These are phyloP conservation scores for Pseudogymnoascus sp. DNA, from an alignment of 2,329 filamentous ascomycete species.

Conservation along the genomic window DNA sequence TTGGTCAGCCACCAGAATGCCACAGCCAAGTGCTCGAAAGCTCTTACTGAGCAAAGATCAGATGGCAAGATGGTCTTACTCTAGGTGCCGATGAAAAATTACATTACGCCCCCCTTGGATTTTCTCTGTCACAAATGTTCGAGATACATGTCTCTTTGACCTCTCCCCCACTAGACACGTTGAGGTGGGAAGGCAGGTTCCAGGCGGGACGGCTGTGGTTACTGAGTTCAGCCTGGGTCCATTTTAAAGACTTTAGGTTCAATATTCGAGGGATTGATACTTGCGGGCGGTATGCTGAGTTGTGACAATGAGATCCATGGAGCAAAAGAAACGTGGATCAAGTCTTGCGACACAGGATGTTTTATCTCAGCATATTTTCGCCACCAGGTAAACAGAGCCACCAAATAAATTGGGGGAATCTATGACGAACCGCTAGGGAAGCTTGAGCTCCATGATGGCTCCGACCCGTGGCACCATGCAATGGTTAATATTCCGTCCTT, in stretches of 20 bases:
- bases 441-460: background rate
- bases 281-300: background rate
- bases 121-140: background rate
- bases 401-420: background rate
- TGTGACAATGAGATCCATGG: background rate
- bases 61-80: background rate
- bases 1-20: background rate
- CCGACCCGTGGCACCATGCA: background rate
- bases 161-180: background rate
- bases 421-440: background rate
- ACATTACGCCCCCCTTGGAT: background rate
- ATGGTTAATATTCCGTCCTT: background rate
- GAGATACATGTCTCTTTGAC: background rate
- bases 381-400: background rate
- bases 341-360: background rate
- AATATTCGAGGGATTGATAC: background rate
- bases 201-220: background rate
- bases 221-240: background rate
- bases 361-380: background rate
- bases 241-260: background rate
- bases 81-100: background rate
- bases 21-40: background rate
- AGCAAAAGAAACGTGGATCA: background rate
- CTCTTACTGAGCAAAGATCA: constrained; percentile 1
- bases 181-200: background rate